phyloP scores from a whole-genome alignment of 163 green algal species.

The Prototheca wickerhamii region DNA sequence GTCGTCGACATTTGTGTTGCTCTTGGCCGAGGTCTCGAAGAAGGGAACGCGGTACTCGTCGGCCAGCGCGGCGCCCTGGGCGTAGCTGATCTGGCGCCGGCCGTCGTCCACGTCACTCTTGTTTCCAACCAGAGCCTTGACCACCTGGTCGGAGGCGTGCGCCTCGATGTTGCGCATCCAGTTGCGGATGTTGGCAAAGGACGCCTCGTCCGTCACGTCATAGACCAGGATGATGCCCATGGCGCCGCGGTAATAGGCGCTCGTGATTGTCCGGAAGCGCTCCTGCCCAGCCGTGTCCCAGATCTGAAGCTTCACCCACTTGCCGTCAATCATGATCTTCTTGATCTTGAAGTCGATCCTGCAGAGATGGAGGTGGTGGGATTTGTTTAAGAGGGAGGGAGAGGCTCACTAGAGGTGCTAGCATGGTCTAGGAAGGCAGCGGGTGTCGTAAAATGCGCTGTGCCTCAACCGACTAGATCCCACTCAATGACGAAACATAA shows the following conservation, averaged over 20 bases:
- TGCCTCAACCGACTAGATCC: too few relatives aligned
- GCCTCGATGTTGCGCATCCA: conserved; percentile 98
- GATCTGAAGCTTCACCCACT: conserved; percentile 96
- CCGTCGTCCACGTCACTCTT: conserved; percentile 87
- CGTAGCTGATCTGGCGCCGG: conserved; percentile 64
- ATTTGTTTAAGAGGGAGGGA: not conserved
- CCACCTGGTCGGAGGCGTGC: conserved; percentile 88
- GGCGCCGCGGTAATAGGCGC: conserved; percentile 93
- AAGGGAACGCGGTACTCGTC: conserved; percentile 89
- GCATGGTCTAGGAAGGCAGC: too few relatives aligned
- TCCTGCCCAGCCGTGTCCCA: conserved; percentile 99
- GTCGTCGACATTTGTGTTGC: conserved; percentile 84
- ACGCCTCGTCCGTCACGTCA: conserved; percentile 89
- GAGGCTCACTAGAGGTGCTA: not conserved
- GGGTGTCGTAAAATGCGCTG: too few relatives aligned
- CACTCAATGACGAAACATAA: too few relatives aligned
- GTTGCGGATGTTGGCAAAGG: conserved; percentile 96
- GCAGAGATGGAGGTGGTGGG: conserved; percentile 5
- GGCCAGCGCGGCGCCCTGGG: conserved; percentile 73
- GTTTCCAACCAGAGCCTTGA: conserved; percentile 96
- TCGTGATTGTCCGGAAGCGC: conserved; percentile 96
- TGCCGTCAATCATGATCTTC: conserved; percentile 88
- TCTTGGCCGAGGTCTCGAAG: conserved; percentile 94
- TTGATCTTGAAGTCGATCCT: conserved; percentile 99
- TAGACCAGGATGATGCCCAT: conserved; percentile 98